Conservation (phyloP, 2,329 filamentous ascomycete species). For the Blastomyces parvus region DNA sequence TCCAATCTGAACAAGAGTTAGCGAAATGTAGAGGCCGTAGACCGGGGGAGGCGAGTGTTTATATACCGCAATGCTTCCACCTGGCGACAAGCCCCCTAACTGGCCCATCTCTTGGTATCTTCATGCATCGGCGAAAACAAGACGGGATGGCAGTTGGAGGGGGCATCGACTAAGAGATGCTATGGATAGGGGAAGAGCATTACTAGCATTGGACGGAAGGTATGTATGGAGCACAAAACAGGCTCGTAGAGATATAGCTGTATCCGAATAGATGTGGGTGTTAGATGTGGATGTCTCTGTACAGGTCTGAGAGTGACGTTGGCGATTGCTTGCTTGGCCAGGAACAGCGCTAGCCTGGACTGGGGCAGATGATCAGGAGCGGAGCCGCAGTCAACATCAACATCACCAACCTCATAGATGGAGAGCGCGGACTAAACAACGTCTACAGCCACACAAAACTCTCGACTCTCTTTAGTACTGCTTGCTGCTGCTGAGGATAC, state of each 20-base stretch:
- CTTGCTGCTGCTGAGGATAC: not conserved
- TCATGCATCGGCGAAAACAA: constrained; percentile 27
- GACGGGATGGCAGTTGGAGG: constrained; percentile 34
- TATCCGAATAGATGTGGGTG: not conserved
- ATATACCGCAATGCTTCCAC: constrained; percentile 63
- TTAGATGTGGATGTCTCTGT: not conserved
- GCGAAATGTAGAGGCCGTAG: not conserved
- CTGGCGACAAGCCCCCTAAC: constrained; percentile 65
- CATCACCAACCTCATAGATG: not conserved
- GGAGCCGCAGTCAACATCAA: not conserved
- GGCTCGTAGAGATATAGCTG: not conserved
- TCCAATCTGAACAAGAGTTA: constrained; percentile 57
- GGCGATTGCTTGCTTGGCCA: too few species aligned
- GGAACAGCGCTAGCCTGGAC: constrained; percentile 2
- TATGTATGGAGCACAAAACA: not conserved
- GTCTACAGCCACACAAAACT: not conserved
- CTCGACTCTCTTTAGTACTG: not conserved
- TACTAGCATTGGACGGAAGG: not conserved
- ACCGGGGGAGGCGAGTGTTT: constrained; percentile 5
- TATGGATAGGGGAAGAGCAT: constrained; percentile 2
- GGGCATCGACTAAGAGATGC: not conserved
- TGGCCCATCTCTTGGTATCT: constrained; percentile 50
- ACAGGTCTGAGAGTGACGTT: constrained; percentile 2
- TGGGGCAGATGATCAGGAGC: not conserved
- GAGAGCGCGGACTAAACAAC: not conserved